phyloP scores from a whole-genome alignment of 306 rosid genomes.

The Cucurbita pepo region DNA sequence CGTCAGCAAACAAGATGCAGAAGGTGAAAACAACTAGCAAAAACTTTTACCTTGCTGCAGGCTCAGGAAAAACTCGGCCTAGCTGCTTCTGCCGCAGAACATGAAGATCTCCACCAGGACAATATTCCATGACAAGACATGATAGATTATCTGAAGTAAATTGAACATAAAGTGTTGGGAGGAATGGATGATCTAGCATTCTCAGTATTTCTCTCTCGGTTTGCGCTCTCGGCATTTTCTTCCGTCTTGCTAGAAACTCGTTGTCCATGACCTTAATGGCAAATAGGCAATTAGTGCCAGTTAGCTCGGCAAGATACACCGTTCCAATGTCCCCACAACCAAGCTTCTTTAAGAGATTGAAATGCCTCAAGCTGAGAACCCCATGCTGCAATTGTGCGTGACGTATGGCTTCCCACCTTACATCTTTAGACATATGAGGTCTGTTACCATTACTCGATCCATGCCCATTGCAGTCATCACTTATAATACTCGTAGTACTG shows the following conservation, averaged over 20 bases:
- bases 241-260: conserved; percentile 75
- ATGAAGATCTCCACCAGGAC: conserved; percentile 99
- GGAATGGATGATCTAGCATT: conserved; percentile 95
- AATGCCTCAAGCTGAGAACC: conserved; percentile 55
- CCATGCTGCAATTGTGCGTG: conserved; percentile 55
- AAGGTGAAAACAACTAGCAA: neutral
- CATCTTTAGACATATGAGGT: conserved; percentile 99
- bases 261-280: conserved; percentile 99
- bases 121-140: conserved; percentile 93
- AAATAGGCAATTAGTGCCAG: conserved; percentile 63
- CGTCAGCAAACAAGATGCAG: neutral
- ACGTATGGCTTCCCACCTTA: conserved; percentile 80
- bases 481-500: conserved; percentile 77
- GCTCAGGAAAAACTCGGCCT: conserved; percentile 59
- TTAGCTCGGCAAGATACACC: conserved; percentile 85
- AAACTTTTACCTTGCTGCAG: conserved; percentile 64
- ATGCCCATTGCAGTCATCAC: conserved; percentile 73
- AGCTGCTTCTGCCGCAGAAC: conserved; percentile 86
- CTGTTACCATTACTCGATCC: conserved; percentile 80
- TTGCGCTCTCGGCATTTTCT: conserved; percentile 95
- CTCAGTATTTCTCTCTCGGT: conserved; percentile 90
- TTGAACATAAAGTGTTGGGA: conserved; percentile 80
- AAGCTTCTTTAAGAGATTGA: conserved; percentile 86
- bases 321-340: conserved; percentile 99
- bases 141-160: conserved; percentile 85